Percentiles rank a stretch among this genome's conserved stretches.
phyloP scores from a whole-genome alignment of 2,329 filamentous ascomycete genomes.

The Sodiomyces alkalinus region DNA sequence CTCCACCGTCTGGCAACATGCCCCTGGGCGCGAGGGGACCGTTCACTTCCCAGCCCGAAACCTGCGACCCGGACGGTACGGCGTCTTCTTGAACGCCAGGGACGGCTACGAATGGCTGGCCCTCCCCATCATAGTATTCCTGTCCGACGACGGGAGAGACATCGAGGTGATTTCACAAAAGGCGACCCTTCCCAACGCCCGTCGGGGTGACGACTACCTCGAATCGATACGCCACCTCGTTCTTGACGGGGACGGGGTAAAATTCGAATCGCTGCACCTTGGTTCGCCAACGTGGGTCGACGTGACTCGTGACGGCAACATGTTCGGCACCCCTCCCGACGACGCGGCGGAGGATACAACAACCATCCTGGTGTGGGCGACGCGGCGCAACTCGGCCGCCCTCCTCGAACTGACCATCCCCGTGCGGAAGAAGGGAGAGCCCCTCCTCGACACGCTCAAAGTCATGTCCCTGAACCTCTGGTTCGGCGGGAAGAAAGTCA shows the following conservation, averaged over 20 bases:
- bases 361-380: slow-evolving; percentile 14
- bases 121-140: slow-evolving; percentile 15
- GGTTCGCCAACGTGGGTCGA: slow-evolving; percentile 16
- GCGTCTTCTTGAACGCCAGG: slow-evolving; percentile 18
- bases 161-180: slow-evolving; percentile 14
- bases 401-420: slow-evolving; percentile 17
- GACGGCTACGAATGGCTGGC: slow-evolving; percentile 20
- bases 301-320: slow-evolving; percentile 15
- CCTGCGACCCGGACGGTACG: slow-evolving; percentile 16
- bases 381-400: slow-evolving; percentile 11
- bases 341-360: slow-evolving; percentile 7
- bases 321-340: slow-evolving; percentile 18
- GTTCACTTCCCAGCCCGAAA: slow-evolving; percentile 11
- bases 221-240: slow-evolving; percentile 18
- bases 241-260: slow-evolving; percentile 11
- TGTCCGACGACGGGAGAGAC: slow-evolving; percentile 4
- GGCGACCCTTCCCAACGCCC: slow-evolving; percentile 19
- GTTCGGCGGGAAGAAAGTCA: slow-evolving; percentile 19
- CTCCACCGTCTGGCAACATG: slow-evolving; percentile 18
- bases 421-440: slow-evolving; percentile 10
- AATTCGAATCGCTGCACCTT: slow-evolving; percentile 7
- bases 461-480: slow-evolving; percentile 25
- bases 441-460: slow-evolving; percentile 17
- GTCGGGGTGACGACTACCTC: slow-evolving; percentile 17
- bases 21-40: slow-evolving; percentile 12